Percentiles rank a stretch among this genome's conserved stretches.
Evolutionary conservation across 2,329 filamentous ascomycete species (phyloP).

Genomic region (Claviceps maximensis): DNA sequence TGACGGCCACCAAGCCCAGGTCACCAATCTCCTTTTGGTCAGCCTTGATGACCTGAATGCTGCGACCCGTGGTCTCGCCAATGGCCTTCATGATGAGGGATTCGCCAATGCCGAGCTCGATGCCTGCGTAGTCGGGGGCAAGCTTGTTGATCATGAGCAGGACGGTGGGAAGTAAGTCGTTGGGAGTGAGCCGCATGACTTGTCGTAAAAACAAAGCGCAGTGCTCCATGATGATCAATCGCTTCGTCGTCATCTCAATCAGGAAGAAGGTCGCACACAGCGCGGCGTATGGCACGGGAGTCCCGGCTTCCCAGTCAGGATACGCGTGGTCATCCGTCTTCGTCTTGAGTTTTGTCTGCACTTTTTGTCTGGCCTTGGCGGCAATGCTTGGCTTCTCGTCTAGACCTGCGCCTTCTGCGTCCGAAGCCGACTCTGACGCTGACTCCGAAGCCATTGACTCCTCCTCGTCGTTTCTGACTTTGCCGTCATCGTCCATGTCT

Average conservation of each 20-base stretch:
- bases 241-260: constrained; percentile 87
- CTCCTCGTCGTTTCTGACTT: constrained; percentile 14
- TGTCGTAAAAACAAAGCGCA: constrained; percentile 86
- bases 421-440: constrained; percentile 21
- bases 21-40: constrained; percentile 97
- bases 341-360: constrained; percentile 61
- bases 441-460: constrained; percentile 1
- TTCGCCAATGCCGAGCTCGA: constrained; percentile 96
- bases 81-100: constrained; percentile 98
- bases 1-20: constrained; percentile 84
- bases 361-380: constrained; percentile 65
- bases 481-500: constrained; percentile 13
- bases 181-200: constrained; percentile 80
- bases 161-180: constrained; percentile 76
- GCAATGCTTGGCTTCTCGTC: constrained; percentile 56
- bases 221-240: constrained; percentile 75
- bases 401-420: constrained; percentile 34
- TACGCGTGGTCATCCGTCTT: constrained; percentile 70
- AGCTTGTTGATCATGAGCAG: constrained; percentile 97
- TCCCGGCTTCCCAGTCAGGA: constrained; percentile 83
- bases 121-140: constrained; percentile 88
- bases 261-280: constrained; percentile 90
- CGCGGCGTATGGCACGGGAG: constrained; percentile 86
- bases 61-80: constrained; percentile 84
- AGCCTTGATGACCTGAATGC: constrained; percentile 76